A percentile compares a stretch with the other conserved stretches of the same genome.
phyloP scores from a whole-genome alignment of 345 rosid species.

The Capsella bursapastoris region DNA sequence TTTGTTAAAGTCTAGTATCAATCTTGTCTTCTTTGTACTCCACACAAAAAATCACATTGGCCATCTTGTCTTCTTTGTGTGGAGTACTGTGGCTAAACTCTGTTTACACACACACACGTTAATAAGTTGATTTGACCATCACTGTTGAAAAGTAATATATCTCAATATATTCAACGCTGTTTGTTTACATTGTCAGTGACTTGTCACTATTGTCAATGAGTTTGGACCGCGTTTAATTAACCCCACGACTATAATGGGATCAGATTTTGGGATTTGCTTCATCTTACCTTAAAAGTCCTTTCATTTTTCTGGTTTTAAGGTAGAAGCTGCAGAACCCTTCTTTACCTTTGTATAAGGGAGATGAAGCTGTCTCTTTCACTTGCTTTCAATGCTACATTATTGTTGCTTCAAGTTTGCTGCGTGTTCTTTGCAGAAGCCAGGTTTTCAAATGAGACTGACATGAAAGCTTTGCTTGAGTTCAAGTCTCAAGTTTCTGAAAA shows the following conservation, averaged over 20 bases:
- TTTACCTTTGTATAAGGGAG: slow-evolving; percentile 15
- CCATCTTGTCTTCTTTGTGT: background rate
- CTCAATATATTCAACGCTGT: background rate
- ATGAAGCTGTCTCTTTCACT: slow-evolving; percentile 38
- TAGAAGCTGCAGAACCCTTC: background rate
- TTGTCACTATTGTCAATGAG: slow-evolving; percentile 12
- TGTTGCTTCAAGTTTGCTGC: slow-evolving; percentile 4
- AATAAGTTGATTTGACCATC: background rate
- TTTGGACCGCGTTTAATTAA: background rate
- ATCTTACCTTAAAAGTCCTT: slow-evolving; percentile 4
- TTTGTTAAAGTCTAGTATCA: too few species aligned
- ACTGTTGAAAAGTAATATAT: background rate
- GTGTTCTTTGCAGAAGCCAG: slow-evolving; percentile 8
- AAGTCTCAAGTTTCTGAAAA: slow-evolving; percentile 36
- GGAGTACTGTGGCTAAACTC: slow-evolving; percentile 1
- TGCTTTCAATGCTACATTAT: slow-evolving; percentile 18
- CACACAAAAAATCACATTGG: background rate
- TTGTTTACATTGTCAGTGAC: background rate
- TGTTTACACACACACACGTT: slow-evolving; percentile 12
- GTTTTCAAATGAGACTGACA: slow-evolving; percentile 41
- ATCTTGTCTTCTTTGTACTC: too few species aligned
- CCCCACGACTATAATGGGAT: background rate
- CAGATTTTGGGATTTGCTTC: slow-evolving; percentile 23
- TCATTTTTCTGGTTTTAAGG: background rate
- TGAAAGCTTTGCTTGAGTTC: slow-evolving; percentile 36